Percentiles rank a stretch among this genome's conserved stretches.
Conservation (phyloP, 345 rosid species). For the Euclidium syriacum region DNA sequence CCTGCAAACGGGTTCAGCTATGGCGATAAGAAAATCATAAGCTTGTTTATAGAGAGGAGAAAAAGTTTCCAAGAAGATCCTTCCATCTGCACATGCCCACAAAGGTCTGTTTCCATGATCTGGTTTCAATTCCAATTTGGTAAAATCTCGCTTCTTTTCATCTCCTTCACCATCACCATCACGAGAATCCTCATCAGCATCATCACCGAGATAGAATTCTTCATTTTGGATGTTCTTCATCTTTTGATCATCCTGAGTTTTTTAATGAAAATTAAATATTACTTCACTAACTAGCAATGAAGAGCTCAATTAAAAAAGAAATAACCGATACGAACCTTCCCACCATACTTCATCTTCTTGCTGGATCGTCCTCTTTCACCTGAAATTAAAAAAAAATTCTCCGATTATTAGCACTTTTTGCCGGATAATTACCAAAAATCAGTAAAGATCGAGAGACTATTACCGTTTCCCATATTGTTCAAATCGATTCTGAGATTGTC, state of each 20-base stretch:
- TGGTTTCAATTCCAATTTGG: conserved; percentile 64
- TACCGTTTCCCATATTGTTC: conserved; percentile 25
- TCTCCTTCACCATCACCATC: conserved; percentile 70
- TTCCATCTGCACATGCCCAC: conserved; percentile 97
- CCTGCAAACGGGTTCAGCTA: conserved; percentile 99
- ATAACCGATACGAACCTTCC: conserved; percentile 43
- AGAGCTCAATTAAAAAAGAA: not conserved
- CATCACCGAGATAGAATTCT: conserved; percentile 44
- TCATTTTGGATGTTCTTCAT: conserved; percentile 44
- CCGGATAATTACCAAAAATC: not conserved
- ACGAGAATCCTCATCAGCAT: conserved; percentile 56
- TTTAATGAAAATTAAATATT: not conserved
- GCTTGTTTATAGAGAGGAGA: conserved; percentile 92
- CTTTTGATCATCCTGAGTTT: conserved; percentile 57
- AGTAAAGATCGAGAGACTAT: not conserved
- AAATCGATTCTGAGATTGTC: conserved; percentile 12
- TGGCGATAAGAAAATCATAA: conserved; percentile 90
- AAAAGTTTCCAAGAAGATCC: conserved; percentile 78
- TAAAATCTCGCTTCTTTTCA: conserved; percentile 67
- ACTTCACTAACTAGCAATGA: not conserved
- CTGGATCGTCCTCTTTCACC: conserved; percentile 68
- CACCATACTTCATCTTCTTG: conserved; percentile 53
- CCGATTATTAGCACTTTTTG: not conserved
- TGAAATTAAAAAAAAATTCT: conserved; percentile 24
- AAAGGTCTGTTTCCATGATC: conserved; percentile 84